Evolutionary conservation across 768 basidiomycete genomes (phyloP), one percentile per base, ranked within the genome.

Genomic region (Leccinum ochraceum): DNA sequence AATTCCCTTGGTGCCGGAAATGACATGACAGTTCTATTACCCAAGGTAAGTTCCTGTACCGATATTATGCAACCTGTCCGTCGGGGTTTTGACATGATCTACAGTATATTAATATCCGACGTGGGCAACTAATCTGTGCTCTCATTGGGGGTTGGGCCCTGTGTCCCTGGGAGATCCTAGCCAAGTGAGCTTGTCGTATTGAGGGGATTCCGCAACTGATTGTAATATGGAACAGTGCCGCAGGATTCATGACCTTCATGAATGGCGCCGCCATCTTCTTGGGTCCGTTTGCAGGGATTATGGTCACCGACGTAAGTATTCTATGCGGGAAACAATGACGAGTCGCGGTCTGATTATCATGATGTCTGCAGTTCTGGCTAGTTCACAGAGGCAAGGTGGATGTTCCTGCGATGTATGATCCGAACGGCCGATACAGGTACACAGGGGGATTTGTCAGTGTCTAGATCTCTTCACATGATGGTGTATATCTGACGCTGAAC

Each of bases 111-210:
- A 91, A 95, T 69, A 91, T 94, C 62, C 80, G 84, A 55, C 80
- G 94, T 10, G 94, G 94, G 1, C 87, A 87, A 67, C 74, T 91
- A 61, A 77, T 95, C 36, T 94, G 91, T 63, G 90, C 91, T 0
- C 57, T 95, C 52, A 69, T 95, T 6, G 91, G 91, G 3, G 91
- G 91, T 1, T 95, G 94, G 93, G 85, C 81, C 0, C 73, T 92
- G n/a, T 86, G 84, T 62, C 92, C 93, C 4, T 95, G 93, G 94
- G 86, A 93, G 74, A 92, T 95, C 57, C 77, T 95, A 34, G 79
- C 79, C 3, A 80, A 77, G 71, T 71, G 30, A 42, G 64, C 17
- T 57, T 36, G 6, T 16, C 28, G 16, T 32, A 8, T 28, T 1
- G 36, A 50, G 17, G 4, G 6, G 3, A 36, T 39, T 4, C 6